Conservation (phyloP, 2,329 filamentous ascomycete genomes). For the Fusarium pilosicola region DNA sequence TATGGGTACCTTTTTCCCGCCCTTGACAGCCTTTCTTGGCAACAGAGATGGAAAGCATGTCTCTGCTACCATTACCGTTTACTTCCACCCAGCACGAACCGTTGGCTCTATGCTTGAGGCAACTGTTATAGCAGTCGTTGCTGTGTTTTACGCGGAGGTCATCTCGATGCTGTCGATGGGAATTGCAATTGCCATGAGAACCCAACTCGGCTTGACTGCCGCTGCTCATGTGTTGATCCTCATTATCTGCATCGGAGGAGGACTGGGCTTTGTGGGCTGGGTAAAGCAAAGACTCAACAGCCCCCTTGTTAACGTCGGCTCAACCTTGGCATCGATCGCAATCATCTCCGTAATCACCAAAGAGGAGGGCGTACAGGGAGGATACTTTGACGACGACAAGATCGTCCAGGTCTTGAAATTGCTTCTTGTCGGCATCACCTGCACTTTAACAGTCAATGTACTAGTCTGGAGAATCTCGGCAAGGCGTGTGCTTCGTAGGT, state of each 20-base stretch:
- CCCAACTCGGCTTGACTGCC: constrained; percentile 70
- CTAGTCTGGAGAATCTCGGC: constrained; percentile 83
- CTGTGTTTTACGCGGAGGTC: constrained; percentile 76
- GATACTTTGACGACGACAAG: constrained; percentile 83
- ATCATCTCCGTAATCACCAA: constrained; percentile 92
- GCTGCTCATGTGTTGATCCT: constrained; percentile 84
- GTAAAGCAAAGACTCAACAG: constrained; percentile 82
- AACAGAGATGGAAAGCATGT: constrained; percentile 92
- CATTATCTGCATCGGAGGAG: constrained; percentile 84
- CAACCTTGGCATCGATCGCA: constrained; percentile 85
- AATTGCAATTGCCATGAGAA: constrained; percentile 82
- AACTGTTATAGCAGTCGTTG: constrained; percentile 77
- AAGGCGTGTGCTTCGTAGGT: constrained; percentile 75
- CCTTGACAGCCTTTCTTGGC: constrained; percentile 78
- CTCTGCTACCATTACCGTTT: constrained; percentile 92
- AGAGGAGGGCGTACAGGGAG: constrained; percentile 86
- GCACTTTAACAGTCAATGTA: constrained; percentile 79
- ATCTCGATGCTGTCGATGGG: constrained; percentile 88
- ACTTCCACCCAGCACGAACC: constrained; percentile 90
- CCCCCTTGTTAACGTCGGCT: constrained; percentile 84
- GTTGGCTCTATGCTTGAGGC: constrained; percentile 92
- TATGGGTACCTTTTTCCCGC: constrained; percentile 83
- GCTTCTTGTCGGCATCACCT: constrained; percentile 79
- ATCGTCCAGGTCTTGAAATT: constrained; percentile 86
- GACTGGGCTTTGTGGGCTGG: constrained; percentile 89